These are phyloP conservation scores for Stephania japonica DNA, from an alignment of 164 flowering plant species.

Conservation along the genomic window DNA sequence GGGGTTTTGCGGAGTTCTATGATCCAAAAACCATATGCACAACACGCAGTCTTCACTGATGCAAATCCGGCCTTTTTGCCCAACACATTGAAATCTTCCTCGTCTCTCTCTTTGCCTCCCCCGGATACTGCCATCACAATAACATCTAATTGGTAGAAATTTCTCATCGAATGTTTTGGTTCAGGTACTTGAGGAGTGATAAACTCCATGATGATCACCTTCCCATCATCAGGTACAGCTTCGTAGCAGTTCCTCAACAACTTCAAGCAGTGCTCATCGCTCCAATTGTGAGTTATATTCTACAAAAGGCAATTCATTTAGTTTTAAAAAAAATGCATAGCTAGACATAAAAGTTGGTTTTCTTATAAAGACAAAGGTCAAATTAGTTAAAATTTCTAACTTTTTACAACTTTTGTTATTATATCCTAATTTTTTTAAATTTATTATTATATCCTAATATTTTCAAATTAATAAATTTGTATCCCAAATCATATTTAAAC, in stretches of 20 bases:
- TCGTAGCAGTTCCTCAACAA: constrained; percentile 29
- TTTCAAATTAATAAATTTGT: no score
- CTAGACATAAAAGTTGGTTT: no score
- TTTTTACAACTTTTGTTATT: no score
- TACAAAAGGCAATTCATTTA: background rate
- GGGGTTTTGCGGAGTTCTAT: constrained; percentile 24
- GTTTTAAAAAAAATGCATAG: no score
- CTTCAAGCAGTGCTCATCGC: constrained; percentile 28
- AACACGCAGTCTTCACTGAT: background rate
- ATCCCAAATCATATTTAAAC: no score
- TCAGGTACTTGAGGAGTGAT: constrained; percentile 23
- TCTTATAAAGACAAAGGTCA: no score
- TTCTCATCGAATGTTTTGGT: constrained; percentile 2
- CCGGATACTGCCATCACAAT: constrained; percentile 15
- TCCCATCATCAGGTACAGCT: constrained; percentile 26
- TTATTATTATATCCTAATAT: no score
- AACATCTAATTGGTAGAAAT: constrained; percentile 14
- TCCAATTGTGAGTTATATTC: constrained; percentile 22
- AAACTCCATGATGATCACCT: constrained; percentile 31
- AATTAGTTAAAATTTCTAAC: no score
- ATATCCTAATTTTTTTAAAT: no score
- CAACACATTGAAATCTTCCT: constrained; percentile 18
- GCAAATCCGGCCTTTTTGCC: constrained; percentile 28
- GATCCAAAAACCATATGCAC: constrained; percentile 15
- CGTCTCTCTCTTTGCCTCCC: constrained; percentile 29